Percentiles rank a stretch among this genome's conserved stretches.
Conservation (phyloP, 495 filamentous ascomycete genomes). For the Darksidea phi region DNA sequence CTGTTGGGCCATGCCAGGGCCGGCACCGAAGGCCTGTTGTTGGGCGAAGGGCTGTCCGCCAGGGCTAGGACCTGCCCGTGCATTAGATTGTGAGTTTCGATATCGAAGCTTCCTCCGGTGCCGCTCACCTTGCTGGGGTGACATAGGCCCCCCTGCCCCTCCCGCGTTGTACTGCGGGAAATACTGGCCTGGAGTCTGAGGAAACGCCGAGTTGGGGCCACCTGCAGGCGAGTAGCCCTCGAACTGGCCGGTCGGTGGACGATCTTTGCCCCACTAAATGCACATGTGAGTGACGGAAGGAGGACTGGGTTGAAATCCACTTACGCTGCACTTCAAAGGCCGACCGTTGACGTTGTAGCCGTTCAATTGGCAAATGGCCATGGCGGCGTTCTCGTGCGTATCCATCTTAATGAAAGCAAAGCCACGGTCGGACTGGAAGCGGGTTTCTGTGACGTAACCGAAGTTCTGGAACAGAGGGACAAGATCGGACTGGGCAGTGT, state of each 20-base stretch:
- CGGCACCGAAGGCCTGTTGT: slow-evolving; percentile 58
- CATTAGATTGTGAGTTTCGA: slow-evolving; percentile 20
- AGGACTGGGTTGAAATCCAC: slow-evolving; percentile 43
- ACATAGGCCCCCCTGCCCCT: slow-evolving; percentile 64
- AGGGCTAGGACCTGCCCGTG: slow-evolving; percentile 55
- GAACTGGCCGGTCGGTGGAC: slow-evolving; percentile 80
- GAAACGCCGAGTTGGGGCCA: slow-evolving; percentile 61
- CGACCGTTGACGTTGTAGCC: slow-evolving; percentile 97
- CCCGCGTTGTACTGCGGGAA: slow-evolving; percentile 85
- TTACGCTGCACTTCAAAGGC: slow-evolving; percentile 96
- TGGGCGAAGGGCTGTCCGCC: slow-evolving; percentile 61
- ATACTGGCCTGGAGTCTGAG: slow-evolving; percentile 74
- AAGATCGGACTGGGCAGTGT: slow-evolving; percentile 93
- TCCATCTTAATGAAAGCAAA: slow-evolving; percentile 99
- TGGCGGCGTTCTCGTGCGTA: slow-evolving; percentile 94
- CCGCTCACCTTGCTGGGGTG: slow-evolving; percentile 56
- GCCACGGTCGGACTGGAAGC: slow-evolving; percentile 95
- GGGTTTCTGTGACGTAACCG: slow-evolving; percentile 93
- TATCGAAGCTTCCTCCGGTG: slow-evolving; percentile 30
- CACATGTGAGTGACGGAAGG: slow-evolving; percentile 4
- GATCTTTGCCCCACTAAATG: slow-evolving; percentile 94
- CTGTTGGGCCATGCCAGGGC: slow-evolving; percentile 56
- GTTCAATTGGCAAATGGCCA: slow-evolving; percentile 96
- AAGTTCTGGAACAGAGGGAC: slow-evolving; percentile 98
- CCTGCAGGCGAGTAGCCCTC: slow-evolving; percentile 75